phyloP scores from a whole-genome alignment of 768 basidiomycete genomes.

The Agrocybe pediades region DNA sequence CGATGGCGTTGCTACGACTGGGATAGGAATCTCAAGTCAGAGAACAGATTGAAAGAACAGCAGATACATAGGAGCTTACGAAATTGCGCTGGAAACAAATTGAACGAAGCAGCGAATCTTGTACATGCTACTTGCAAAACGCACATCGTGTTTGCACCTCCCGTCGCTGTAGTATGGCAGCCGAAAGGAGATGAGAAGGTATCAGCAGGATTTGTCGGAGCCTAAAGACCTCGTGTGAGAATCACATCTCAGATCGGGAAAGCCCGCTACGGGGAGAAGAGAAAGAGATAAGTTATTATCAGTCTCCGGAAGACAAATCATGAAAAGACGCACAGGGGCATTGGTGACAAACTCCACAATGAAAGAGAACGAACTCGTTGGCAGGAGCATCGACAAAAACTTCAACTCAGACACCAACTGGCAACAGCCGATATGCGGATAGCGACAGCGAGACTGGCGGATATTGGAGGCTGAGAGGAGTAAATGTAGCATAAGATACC shows the following conservation, averaged over 20 bases:
- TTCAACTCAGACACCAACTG: slow-evolving; percentile 51
- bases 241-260: slow-evolving; percentile 50
- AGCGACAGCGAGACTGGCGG: too few species aligned
- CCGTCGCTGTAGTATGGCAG: slow-evolving; percentile 37
- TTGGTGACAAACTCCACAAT: slow-evolving; percentile 57
- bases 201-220: slow-evolving; percentile 51
- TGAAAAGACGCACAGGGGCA: slow-evolving; percentile 34
- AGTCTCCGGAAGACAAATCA: not conserved
- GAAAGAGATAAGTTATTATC: not conserved
- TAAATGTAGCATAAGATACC: too few species aligned
- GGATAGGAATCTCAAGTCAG: too few species aligned
- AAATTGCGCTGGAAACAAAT: too few species aligned
- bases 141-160: slow-evolving; percentile 5
- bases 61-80: too few species aligned
- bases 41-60: too few species aligned
- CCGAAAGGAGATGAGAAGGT: slow-evolving; percentile 47
- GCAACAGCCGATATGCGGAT: too few species aligned
- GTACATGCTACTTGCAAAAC: too few species aligned
- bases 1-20: too few species aligned
- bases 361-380: slow-evolving; percentile 48
- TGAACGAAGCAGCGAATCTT: too few species aligned
- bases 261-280: slow-evolving; percentile 47
- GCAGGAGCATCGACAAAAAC: slow-evolving; percentile 61
- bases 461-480: too few species aligned
- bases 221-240: slow-evolving; percentile 45